Evolutionary conservation across 305 asterid genomes (phyloP), one percentile per base, ranked within the genome.

Genomic region (Fraxinus xanthoxyloides): DNA sequence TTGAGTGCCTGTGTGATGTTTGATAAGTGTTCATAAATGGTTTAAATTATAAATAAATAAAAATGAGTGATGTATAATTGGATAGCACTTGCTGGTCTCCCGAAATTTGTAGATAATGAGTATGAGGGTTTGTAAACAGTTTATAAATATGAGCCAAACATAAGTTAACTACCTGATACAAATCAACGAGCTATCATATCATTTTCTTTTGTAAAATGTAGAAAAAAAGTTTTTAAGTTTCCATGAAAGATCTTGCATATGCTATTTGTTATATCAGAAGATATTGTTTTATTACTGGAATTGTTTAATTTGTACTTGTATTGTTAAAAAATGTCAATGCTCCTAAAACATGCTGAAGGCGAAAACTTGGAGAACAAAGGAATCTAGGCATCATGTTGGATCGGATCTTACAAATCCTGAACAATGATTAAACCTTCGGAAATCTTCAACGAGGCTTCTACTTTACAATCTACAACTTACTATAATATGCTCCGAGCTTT

Each of bases 121-220:
- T 51, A 19, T 5, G 63, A 51, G 63, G 24, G 23, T 51, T 51
- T 51, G 63, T n/a, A 5, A 51, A 51, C 7, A 17, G 23, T 51
- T 51, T 51, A 17, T 51, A 51, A 17, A 5, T 19, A 51, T 17
- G 24, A 51, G 23, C 24, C 63, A 51, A 51, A n/a, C 24, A n/a
- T n/a, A 17, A 19, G 23, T 24, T 5, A 51, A 51, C 23, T 51
- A 51, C 24, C 23, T 56, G 28, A 19, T 56, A 19, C 28, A 10
- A 63, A 63, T 67, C 6, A 34, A 79, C 70, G 34, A 72, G 23
- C 76, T 73, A 35, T 65, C 77, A n/a, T 72, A 72, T 36, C 30
- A 30, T 73, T 51, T 7, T 24, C 28, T 56, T 24, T 63, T 63
- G 72, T 63, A 24, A 63, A 63, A 63, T 21, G 24, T 61, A 61